Percentiles rank a stretch among this genome's conserved stretches.
phyloP scores from a whole-genome alignment of 1,284 basidiomycete genomes.

The Bondarzewia mesenterica region DNA sequence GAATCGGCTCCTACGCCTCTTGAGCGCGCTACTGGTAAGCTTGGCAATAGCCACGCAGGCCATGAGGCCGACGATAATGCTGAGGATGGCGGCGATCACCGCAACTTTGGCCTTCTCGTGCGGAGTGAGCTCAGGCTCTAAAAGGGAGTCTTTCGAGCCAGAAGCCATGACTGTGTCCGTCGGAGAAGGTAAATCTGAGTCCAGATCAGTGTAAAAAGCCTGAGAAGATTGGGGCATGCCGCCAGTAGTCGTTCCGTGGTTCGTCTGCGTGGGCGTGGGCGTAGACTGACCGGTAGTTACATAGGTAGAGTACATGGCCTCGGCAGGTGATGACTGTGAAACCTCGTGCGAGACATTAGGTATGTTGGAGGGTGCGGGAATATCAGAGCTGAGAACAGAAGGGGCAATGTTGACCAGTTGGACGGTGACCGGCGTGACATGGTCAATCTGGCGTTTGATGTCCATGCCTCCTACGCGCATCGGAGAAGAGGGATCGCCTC shows the following conservation, averaged over 20 bases:
- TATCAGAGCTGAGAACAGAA: not conserved
- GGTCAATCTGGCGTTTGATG: not conserved
- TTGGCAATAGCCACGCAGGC: not conserved
- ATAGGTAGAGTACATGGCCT: not conserved
- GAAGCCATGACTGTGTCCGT: not conserved
- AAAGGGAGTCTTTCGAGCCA: not conserved
- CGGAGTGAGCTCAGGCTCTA: not conserved
- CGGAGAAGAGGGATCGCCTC: not conserved
- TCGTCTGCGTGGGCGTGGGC: not conserved
- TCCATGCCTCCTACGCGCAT: not conserved
- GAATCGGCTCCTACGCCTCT: not conserved
- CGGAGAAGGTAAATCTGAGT: not conserved
- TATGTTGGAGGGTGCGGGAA: not conserved
- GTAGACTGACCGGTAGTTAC: not conserved
- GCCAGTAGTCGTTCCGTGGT: not conserved
- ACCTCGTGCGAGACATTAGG: too few relatives aligned
- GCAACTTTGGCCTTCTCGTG: not conserved
- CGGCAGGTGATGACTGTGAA: too few relatives aligned
- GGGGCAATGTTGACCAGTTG: not conserved
- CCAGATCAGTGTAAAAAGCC: not conserved
- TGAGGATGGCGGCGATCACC: not conserved
- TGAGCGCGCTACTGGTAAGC: not conserved
- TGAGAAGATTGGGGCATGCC: too few relatives aligned
- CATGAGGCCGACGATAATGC: not conserved
- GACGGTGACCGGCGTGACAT: not conserved